Conservation (phyloP, 1,139 yeast genomes). For the Lodderomyces orthopsilosis region DNA sequence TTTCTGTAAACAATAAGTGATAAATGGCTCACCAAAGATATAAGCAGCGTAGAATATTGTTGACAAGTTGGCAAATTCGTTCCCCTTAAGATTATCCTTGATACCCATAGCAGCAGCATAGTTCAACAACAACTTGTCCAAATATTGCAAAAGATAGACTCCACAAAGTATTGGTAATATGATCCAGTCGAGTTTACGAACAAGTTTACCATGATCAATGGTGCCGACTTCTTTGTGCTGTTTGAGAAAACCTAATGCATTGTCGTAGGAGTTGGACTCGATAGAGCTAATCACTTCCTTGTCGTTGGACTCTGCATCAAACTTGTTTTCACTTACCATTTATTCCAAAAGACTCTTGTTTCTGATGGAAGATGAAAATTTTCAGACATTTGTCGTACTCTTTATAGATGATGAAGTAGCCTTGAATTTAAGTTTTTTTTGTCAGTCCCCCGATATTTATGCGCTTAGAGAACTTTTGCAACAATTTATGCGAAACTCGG, state of each 20-base stretch:
- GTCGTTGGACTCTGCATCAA: not conserved
- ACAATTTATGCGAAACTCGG: too few relatives aligned
- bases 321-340: not conserved
- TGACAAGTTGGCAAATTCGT: conserved; percentile 41
- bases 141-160: conserved; percentile 42
- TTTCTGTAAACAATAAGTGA: conserved; percentile 35
- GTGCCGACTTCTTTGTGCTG: conserved; percentile 5
- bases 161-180: conserved; percentile 35
- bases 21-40: conserved; percentile 46
- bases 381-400: not conserved
- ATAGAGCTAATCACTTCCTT: not conserved
- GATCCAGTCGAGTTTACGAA: conserved; percentile 27
- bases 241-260: conserved; percentile 14
- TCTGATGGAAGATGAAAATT: not conserved
- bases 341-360: not conserved
- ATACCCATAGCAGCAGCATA: conserved; percentile 55
- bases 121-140: conserved; percentile 44
- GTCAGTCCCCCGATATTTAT: not conserved
- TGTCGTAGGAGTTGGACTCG: conserved; percentile 6
- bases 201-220: conserved; percentile 12
- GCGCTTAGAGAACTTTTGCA: not conserved
- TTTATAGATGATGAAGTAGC: not conserved
- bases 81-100: conserved; percentile 28
- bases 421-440: not conserved
- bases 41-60: conserved; percentile 46